Percentiles rank a stretch among this genome's conserved stretches.
Conservation (phyloP, 2,329 filamentous ascomycete genomes). For the Diplodia scrobiculata region DNA sequence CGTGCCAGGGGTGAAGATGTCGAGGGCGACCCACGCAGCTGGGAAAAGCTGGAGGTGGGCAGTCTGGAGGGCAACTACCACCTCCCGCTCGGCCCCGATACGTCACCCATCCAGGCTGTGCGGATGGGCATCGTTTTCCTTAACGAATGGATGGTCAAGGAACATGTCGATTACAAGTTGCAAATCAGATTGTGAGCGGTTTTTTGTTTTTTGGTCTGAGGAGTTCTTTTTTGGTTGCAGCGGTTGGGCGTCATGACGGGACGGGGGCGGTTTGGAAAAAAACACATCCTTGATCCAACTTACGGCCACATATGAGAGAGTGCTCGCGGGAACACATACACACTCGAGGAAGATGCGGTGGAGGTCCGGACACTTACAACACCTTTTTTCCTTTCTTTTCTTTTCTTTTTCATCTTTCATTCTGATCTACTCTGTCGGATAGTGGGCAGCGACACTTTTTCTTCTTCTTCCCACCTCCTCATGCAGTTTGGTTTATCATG, state of each 20-base stretch:
- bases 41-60: constrained; percentile 42
- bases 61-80: constrained; percentile 45
- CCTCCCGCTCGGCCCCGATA: constrained; percentile 47
- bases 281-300: not conserved
- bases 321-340: not conserved
- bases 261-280: not conserved
- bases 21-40: constrained; percentile 32
- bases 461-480: too few species aligned
- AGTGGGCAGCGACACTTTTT: too few species aligned
- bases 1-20: constrained; percentile 25
- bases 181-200: constrained; percentile 21
- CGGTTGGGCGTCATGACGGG: not conserved
- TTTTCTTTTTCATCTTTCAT: too few species aligned
- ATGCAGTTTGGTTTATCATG: not conserved
- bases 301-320: not conserved
- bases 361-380: too few species aligned
- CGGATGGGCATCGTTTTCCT: constrained; percentile 49
- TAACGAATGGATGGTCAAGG: constrained; percentile 45
- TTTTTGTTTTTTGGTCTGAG: not conserved
- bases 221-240: constrained; percentile 6
- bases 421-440: too few species aligned
- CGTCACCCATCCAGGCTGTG: constrained; percentile 50
- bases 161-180: constrained; percentile 28
- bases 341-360: too few species aligned
- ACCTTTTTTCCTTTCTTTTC: too few species aligned